A percentile compares a stretch with the other conserved stretches of the same genome.
phyloP scores from a whole-genome alignment of 768 basidiomycete species.

The Podaxis sp. region DNA sequence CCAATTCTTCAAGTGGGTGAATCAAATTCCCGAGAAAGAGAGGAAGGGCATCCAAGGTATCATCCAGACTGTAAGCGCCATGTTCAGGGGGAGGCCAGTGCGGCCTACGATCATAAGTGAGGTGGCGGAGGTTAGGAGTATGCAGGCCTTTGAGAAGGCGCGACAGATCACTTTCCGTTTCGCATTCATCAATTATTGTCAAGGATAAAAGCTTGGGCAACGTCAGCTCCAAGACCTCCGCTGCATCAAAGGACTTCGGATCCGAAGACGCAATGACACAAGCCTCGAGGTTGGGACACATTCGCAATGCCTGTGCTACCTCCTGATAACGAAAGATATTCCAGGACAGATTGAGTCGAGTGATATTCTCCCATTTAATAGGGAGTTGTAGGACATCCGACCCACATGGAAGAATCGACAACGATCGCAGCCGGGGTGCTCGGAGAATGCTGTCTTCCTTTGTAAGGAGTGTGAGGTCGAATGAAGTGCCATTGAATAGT shows the following conservation, averaged over 20 bases:
- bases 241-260: not conserved
- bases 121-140: constrained; percentile 3
- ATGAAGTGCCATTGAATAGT: not conserved
- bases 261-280: not conserved
- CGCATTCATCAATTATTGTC: not conserved
- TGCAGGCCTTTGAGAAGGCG: not conserved
- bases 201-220: not conserved
- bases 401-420: not conserved
- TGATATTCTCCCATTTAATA: not conserved
- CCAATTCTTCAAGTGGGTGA: not conserved
- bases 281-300: constrained; percentile 2
- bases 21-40: not conserved
- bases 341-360: not conserved
- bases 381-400: not conserved
- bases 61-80: no score
- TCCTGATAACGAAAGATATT: not conserved
- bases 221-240: not conserved
- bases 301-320: not conserved
- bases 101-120: not conserved
- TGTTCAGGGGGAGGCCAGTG: no score
- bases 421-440: not conserved
- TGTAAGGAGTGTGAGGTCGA: not conserved
- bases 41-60: not conserved
- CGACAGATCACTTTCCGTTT: no score
- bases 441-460: not conserved